These are phyloP conservation scores for Naganishia cerealis DNA, from an alignment of 1,284 basidiomycete species.

Conservation along the genomic window DNA sequence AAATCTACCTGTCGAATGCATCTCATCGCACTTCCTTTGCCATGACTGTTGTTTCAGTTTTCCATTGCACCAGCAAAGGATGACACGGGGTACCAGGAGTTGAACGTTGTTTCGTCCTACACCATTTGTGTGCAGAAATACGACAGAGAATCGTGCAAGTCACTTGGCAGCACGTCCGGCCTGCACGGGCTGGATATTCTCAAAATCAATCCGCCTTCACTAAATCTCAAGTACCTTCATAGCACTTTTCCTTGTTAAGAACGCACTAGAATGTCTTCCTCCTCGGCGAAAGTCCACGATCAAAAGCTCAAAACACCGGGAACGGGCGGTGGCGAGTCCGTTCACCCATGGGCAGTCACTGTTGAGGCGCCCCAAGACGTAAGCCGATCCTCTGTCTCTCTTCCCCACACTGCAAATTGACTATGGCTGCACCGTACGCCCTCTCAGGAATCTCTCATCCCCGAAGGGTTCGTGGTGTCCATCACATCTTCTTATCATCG, in stretches of 20 bases:
- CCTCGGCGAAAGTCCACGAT: constrained; percentile 26
- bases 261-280: constrained; percentile 21
- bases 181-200: too few species aligned
- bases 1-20: too few species aligned
- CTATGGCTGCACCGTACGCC: neutral
- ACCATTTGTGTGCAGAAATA: too few species aligned
- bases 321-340: constrained; percentile 27
- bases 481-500: neutral
- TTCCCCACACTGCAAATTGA: neutral
- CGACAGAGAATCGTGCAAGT: too few species aligned
- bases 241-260: neutral
- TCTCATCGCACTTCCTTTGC: too few species aligned
- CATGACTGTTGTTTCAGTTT: too few species aligned
- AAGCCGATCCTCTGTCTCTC: neutral
- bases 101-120: too few species aligned
- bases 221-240: neutral
- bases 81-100: too few species aligned
- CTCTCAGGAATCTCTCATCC: constrained; percentile 30
- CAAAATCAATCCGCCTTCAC: neutral
- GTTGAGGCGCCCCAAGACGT: constrained; percentile 33
- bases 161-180: too few species aligned
- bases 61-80: too few species aligned
- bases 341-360: constrained; percentile 33
- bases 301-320: constrained; percentile 30
- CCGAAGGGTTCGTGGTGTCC: constrained; percentile 28